phyloP scores from a whole-genome alignment of 2,329 filamentous ascomycete species.

The Aspergillus sojae region DNA sequence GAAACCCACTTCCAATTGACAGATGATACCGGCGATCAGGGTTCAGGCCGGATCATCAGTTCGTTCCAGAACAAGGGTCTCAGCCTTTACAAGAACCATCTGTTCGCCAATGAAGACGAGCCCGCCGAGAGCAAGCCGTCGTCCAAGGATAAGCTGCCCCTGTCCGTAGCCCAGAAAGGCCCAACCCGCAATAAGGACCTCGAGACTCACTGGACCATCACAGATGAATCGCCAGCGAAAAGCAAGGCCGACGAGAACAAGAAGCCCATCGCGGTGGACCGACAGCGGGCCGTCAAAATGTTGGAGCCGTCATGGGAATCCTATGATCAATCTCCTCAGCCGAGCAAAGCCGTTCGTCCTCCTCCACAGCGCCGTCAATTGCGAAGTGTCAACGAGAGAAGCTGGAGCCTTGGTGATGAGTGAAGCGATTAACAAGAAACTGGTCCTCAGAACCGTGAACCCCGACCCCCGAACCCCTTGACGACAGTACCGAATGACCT shows the following conservation, averaged over 20 bases:
- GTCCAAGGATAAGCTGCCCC: constrained; percentile 44
- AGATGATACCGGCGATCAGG: constrained; percentile 67
- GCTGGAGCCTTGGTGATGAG: constrained; percentile 48
- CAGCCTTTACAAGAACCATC: constrained; percentile 75
- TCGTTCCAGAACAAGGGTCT: constrained; percentile 68
- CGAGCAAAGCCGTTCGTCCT: constrained; percentile 28
- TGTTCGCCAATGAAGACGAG: constrained; percentile 64
- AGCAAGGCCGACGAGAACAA: constrained; percentile 45
- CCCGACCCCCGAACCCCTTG: neutral
- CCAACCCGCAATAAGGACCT: constrained; percentile 76
- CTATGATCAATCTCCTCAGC: constrained; percentile 41
- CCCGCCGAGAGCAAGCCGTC: constrained; percentile 8
- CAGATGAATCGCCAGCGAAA: constrained; percentile 53
- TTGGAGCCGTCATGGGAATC: constrained; percentile 64
- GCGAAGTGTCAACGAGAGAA: constrained; percentile 36
- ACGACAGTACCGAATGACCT: neutral
- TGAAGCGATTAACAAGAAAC: neutral
- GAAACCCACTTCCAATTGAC: constrained; percentile 81
- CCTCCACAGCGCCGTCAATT: constrained; percentile 29
- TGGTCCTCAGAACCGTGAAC: neutral
- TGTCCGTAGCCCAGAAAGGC: constrained; percentile 72
- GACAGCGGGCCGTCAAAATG: constrained; percentile 71
- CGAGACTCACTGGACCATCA: constrained; percentile 74
- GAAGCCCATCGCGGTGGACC: constrained; percentile 58
- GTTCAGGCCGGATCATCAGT: constrained; percentile 41